These are phyloP conservation scores for Amaranthus hypochondriacus DNA, from an alignment of 148 eudicot genomes.

Conservation along the genomic window DNA sequence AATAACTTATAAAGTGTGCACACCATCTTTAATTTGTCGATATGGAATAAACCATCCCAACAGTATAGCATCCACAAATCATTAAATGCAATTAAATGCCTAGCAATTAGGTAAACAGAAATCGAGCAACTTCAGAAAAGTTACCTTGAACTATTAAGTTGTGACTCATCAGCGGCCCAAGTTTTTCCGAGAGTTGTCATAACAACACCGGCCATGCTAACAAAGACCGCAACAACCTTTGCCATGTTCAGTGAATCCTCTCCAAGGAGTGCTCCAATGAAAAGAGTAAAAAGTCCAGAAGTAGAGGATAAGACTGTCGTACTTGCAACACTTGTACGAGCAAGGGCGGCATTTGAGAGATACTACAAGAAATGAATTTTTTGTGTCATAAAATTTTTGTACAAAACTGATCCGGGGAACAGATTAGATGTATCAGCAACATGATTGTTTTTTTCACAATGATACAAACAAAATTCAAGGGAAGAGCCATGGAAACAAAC, in stretches of 20 bases:
- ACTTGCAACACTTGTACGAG: conserved; percentile 98
- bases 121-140: conserved; percentile 18
- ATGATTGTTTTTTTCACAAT: no score
- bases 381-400: conserved; percentile 4
- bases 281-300: conserved; percentile 94
- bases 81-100: no score
- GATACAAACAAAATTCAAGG: no score
- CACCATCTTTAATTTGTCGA: no score
- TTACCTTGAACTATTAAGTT: conserved; percentile 53
- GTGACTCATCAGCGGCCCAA: conserved; percentile 84
- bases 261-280: conserved; percentile 88
- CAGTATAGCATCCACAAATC: no score
- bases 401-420: conserved; percentile 4
- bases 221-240: conserved; percentile 88
- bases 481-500: no score
- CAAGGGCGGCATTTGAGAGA: conserved; percentile 96
- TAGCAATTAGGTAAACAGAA: not conserved
- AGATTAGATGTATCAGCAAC: conserved; percentile 5
- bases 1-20: no score
- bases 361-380: conserved; percentile 54
- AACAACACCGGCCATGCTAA: conserved; percentile 92
- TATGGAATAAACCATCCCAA: no score
- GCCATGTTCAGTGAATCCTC: conserved; percentile 88
- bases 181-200: conserved; percentile 99
- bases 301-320: conserved; percentile 97